These are phyloP conservation scores for Gleditsia sinensis DNA, from an alignment of 306 rosid species.

Conservation along the genomic window DNA sequence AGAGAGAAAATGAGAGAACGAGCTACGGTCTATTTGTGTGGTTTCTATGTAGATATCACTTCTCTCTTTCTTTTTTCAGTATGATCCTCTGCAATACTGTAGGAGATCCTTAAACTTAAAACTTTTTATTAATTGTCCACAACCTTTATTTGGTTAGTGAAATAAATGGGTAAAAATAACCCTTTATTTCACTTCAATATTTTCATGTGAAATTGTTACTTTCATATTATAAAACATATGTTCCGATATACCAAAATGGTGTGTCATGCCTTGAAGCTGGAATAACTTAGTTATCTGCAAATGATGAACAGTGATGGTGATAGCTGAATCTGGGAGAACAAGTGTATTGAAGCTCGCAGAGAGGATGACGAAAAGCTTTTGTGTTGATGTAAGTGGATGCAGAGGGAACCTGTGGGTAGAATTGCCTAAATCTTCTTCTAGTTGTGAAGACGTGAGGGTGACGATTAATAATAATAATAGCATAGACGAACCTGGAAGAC, in stretches of 20 bases:
- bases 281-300: no score
- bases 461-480: conserved; percentile 21
- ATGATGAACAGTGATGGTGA: conserved; percentile 1
- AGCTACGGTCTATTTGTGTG: no score
- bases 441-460: conserved; percentile 34
- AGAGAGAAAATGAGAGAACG: no score
- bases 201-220: background rate
- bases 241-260: no score
- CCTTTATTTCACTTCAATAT: background rate
- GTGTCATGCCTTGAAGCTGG: no score
- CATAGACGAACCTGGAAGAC: conserved; percentile 14
- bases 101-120: no score
- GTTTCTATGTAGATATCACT: no score
- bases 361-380: conserved; percentile 55
- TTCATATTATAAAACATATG: background rate
- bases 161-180: no score
- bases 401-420: conserved; percentile 43
- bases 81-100: no score
- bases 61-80: no score
- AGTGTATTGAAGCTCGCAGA: conserved; percentile 51
- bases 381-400: conserved; percentile 32
- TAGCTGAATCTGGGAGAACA: conserved; percentile 43
- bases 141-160: no score
- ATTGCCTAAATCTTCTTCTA: background rate
- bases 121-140: no score